Percentiles rank a stretch among this genome's conserved stretches.
Evolutionary conservation across 176 grass and related monocot species (phyloP).

Genomic region (Guadua angustifolia): DNA sequence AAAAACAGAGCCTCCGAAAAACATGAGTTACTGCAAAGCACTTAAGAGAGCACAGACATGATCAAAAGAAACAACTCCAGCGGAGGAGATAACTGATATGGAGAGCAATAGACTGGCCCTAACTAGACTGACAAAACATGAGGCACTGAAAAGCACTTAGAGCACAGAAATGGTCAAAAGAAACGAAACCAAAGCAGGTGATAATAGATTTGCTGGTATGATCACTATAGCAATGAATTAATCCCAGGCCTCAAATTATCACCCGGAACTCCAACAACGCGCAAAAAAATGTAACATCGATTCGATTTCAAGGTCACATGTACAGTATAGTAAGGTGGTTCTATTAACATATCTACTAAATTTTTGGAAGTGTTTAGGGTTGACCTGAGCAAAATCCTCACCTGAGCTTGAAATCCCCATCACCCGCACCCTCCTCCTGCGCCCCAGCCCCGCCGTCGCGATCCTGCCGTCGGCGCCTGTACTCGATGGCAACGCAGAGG

Average conservation of each 20-base stretch:
- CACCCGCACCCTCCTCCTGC: slow-evolving; percentile 31
- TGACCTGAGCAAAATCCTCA: slow-evolving; percentile 31
- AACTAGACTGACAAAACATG: neutral
- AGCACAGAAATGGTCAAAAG: neutral
- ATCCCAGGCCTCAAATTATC: neutral
- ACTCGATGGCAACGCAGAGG: slow-evolving; percentile 68
- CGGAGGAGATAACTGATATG: neutral
- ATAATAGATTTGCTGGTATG: neutral
- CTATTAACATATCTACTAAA: neutral
- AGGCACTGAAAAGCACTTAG: neutral
- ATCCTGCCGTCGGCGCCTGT: slow-evolving; percentile 41
- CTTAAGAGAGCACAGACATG: neutral
- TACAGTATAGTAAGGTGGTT: neutral
- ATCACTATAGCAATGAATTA: neutral
- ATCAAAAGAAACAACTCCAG: neutral
- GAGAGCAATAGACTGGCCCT: neutral
- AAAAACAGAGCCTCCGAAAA: neutral
- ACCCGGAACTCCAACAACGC: neutral
- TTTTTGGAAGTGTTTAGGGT: neutral
- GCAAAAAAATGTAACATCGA: neutral
- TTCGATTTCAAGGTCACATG: neutral
- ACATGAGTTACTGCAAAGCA: neutral
- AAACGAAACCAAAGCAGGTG: neutral
- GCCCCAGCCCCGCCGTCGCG: neutral
- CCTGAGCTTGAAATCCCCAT: slow-evolving; percentile 65